Evolutionary conservation across 192 early-diverging fungal genomes (phyloP), one percentile per base, ranked within the genome.

Genomic region (Coemansia reversa): DNA sequence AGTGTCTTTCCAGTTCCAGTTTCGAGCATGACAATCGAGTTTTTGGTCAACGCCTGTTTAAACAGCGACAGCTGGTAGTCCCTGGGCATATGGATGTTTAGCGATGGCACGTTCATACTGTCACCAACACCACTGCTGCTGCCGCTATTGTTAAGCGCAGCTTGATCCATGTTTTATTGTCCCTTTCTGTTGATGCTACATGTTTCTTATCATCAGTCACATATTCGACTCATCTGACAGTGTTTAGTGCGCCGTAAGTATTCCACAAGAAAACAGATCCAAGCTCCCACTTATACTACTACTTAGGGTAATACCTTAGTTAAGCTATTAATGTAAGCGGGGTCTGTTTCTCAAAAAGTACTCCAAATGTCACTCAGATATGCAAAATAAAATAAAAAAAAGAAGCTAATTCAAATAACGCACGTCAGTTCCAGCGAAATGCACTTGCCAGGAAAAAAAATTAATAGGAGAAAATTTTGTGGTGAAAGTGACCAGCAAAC

Each of bases 1-100:
- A 98, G 77, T 11, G 96, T 98, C 68, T 98, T 97, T 19, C 96
- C 96, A 14, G 88, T 89, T 8, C 96, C 96, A 0, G 96, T 98
- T 69, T 94, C 91, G 59, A 98, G 76, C 6, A 98, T 90, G 0
- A 91, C 90, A 52, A 98, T 91, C 29, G 93, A 84, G 76, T 98
- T 98, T 2, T 77, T 72, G 6, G 66, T 60, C 51, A 82, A 64
- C 0, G 96, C 93, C 51, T 83, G 81, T 47, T 81, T 60, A 60
- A 86, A 90, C 28, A 98, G 74, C 24, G 91, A 88, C 27, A 86
- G 55, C 72, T 98, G 96, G 68, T 98, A 98, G 24, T 86, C 85
- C 24, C 92, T 84, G 0, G 93, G 86, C 54, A 18, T 56, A 27
- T 67, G 53, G 29, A 83, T 69, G 55, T 19, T 65, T 47, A 25